phyloP scores from a whole-genome alignment of 176 grass and related monocot species.

The Pontederia paniculata region DNA sequence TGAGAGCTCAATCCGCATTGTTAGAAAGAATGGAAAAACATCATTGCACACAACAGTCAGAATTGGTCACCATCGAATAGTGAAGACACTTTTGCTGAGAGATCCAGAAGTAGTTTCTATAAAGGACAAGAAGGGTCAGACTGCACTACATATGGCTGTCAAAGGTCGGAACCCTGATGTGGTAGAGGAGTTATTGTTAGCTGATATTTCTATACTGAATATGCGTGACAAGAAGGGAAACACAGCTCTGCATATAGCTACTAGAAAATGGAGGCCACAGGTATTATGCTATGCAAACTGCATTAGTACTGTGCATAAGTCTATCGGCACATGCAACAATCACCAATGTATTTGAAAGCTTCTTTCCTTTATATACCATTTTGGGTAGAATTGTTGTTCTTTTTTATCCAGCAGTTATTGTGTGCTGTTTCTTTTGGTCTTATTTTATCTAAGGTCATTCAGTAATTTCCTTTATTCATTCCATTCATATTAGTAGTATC shows the following conservation, averaged over 20 bases:
- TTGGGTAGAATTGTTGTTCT: too few relatives aligned
- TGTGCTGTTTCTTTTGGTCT: too few relatives aligned
- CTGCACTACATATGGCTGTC: conserved; percentile 98
- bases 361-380: too few relatives aligned
- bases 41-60: conserved; percentile 69
- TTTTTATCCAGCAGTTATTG: too few relatives aligned
- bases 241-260: conserved; percentile 88
- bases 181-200: conserved; percentile 70
- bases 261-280: conserved; percentile 98
- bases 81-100: conserved; percentile 60
- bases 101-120: conserved; percentile 69
- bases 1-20: conserved; percentile 49
- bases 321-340: too few relatives aligned
- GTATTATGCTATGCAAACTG: conserved; percentile 16
- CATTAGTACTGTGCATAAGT: not conserved
- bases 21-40: conserved; percentile 88
- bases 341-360: too few relatives aligned
- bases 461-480: too few relatives aligned
- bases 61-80: conserved; percentile 67
- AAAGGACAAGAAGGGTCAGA: conserved; percentile 91
- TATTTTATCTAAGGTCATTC: too few relatives aligned
- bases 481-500: too few relatives aligned
- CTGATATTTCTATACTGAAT: conserved; percentile 82
- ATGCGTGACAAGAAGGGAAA: conserved; percentile 90
- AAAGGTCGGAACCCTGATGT: conserved; percentile 91